Conservation (phyloP, 1,284 basidiomycete genomes). For the Cystobasidium slooffiae region DNA sequence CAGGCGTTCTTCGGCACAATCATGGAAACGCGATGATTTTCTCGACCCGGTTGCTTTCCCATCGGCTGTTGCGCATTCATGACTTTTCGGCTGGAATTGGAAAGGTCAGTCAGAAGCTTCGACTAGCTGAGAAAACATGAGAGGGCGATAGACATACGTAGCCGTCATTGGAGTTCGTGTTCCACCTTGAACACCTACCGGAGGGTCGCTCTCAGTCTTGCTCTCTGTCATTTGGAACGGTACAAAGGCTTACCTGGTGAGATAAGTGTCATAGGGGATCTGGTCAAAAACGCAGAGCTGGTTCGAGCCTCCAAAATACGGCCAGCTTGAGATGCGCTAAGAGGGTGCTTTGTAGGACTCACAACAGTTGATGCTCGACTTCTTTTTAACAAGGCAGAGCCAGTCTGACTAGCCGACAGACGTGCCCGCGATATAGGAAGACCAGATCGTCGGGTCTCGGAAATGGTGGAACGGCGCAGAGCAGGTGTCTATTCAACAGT, state of each 20-base stretch:
- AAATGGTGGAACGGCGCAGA: not conserved
- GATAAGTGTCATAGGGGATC: too few species aligned
- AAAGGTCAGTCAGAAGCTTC: not conserved
- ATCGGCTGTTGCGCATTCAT: constrained; percentile 16
- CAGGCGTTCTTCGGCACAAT: not conserved
- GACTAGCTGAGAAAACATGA: too few species aligned
- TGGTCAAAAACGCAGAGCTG: too few species aligned
- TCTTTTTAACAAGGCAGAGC: not conserved
- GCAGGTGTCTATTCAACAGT: not conserved
- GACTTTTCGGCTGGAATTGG: not conserved
- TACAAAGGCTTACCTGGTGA: too few species aligned
- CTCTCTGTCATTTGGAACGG: too few species aligned
- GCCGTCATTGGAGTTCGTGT: too few species aligned
- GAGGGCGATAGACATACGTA: too few species aligned
- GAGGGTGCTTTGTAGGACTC: not conserved
- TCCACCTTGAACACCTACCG: too few species aligned
- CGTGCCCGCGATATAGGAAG: not conserved
- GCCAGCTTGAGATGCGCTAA: too few species aligned
- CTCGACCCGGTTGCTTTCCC: not conserved
- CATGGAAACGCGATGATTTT: not conserved
- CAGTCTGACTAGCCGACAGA: not conserved
- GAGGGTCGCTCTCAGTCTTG: too few species aligned
- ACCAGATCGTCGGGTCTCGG: not conserved
- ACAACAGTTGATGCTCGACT: not conserved
- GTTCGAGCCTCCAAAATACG: too few species aligned